These are phyloP conservation scores for Fusarium secorum DNA, from an alignment of 2,329 filamentous ascomycete genomes.

Conservation along the genomic window DNA sequence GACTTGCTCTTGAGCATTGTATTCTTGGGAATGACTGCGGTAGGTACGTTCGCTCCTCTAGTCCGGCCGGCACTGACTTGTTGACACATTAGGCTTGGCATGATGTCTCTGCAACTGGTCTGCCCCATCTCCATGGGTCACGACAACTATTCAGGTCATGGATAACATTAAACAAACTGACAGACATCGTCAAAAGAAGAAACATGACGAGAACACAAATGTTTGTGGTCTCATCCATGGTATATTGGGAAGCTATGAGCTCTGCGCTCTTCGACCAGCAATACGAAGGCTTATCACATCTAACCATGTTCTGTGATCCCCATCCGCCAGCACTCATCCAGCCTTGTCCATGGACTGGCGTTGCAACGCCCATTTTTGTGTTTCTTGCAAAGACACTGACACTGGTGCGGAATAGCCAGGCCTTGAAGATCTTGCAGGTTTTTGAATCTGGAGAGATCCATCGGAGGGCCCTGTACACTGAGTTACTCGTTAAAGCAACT, in stretches of 20 bases:
- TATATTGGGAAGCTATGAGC: conserved; percentile 30
- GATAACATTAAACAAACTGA: background rate
- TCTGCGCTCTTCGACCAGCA: conserved; percentile 26
- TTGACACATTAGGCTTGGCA: conserved; percentile 12
- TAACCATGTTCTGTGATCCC: conserved; percentile 2
- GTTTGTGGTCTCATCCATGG: conserved; percentile 24
- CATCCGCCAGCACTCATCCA: background rate
- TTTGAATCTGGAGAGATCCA: conserved; percentile 1
- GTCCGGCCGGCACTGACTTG: rapidly evolving
- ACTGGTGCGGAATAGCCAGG: conserved; percentile 8
- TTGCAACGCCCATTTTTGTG: conserved; percentile 19
- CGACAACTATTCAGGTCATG: conserved; percentile 19
- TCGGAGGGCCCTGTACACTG: background rate
- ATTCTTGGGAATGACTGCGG: conserved; percentile 27
- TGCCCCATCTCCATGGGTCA: conserved; percentile 17
- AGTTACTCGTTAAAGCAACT: conserved; percentile 5
- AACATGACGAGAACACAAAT: background rate
- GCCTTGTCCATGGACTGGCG: conserved; percentile 25
- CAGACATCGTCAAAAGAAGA: background rate
- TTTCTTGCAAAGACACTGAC: conserved; percentile 1
- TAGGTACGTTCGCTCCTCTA: background rate
- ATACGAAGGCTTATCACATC: conserved; percentile 7
- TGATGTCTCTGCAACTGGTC: conserved; percentile 2
- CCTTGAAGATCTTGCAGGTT: background rate
- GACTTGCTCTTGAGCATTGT: conserved; percentile 20